Percentiles rank a stretch among this genome's conserved stretches.
Conservation (phyloP, 192 early-diverging fungal species). For the Backusella parvicylindrica region DNA sequence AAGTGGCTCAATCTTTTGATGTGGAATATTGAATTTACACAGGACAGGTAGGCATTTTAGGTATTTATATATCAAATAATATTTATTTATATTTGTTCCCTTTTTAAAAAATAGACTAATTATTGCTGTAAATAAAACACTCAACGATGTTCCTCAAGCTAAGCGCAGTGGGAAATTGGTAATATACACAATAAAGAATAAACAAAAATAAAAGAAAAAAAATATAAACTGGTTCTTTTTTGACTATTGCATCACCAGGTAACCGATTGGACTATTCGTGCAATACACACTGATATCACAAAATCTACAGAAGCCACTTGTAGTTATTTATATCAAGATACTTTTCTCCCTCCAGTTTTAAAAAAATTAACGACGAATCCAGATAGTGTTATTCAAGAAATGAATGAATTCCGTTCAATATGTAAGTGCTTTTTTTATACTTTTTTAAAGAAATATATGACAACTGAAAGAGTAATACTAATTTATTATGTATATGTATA, state of each 20-base stretch:
- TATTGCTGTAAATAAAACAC: constrained; percentile 44
- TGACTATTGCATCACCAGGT: constrained; percentile 30
- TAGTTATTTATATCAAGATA: constrained; percentile 40
- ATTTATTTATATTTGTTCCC: background rate
- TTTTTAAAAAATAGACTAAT: constrained; percentile 30
- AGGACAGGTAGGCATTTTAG: constrained; percentile 32
- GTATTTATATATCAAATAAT: background rate
- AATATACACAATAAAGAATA: constrained; percentile 3
- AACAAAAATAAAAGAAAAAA: background rate
- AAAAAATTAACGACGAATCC: constrained; percentile 38
- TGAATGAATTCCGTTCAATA: constrained; percentile 41
- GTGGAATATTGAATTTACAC: constrained; percentile 49
- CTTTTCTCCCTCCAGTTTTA: constrained; percentile 42
- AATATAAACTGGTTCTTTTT: background rate
- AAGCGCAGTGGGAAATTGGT: constrained; percentile 49
- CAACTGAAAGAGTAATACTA: background rate
- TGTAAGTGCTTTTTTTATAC: constrained; percentile 28
- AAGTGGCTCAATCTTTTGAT: constrained; percentile 45
- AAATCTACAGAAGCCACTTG: constrained; percentile 42
- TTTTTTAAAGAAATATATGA: background rate
- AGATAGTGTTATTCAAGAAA: constrained; percentile 35
- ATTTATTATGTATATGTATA: background rate
- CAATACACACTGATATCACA: constrained; percentile 35
- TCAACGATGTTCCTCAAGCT: constrained; percentile 51
- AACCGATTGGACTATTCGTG: constrained; percentile 32